Evolutionary conservation across 257 asterid genomes (phyloP).

Genomic region (Nicotiana sylvestris): DNA sequence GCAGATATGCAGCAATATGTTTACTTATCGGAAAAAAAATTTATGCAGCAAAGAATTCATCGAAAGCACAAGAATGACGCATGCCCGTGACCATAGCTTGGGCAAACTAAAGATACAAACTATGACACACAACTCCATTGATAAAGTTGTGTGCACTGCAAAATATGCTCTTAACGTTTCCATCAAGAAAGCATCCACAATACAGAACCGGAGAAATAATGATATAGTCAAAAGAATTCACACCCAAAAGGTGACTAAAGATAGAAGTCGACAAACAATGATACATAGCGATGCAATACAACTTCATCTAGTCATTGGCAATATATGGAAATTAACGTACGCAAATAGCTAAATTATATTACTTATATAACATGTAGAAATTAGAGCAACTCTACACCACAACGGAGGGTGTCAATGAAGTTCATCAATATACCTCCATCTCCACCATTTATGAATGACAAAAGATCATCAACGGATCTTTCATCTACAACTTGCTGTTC

Average conservation of each 20-base stretch:
- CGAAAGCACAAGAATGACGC: not conserved
- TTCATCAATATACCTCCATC: slow-evolving; percentile 30
- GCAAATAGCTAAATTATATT: not conserved
- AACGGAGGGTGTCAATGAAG: not conserved
- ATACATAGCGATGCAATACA: not conserved
- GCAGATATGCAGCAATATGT: not conserved
- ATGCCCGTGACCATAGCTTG: not conserved
- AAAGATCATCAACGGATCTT: slow-evolving; percentile 44
- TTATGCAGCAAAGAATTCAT: not conserved
- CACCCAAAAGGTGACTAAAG: not conserved
- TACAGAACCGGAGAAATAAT: not conserved
- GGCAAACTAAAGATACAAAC: not conserved
- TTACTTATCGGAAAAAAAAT: not conserved
- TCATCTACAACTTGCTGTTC: slow-evolving; percentile 40
- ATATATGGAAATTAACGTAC: not conserved
- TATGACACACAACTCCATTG: not conserved
- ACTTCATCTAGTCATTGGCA: not conserved
- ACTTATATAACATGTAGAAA: not conserved
- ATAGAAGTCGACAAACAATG: not conserved
- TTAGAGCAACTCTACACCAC: not conserved
- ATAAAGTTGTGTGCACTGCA: not conserved
- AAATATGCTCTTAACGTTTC: not conserved
- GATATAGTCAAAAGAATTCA: not conserved
- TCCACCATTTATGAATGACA: slow-evolving; percentile 46
- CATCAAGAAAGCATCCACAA: not conserved